Percentiles rank a stretch among this genome's conserved stretches.
Conservation (phyloP, 1,139 yeast genomes). For the Pneumocystis sp. region DNA sequence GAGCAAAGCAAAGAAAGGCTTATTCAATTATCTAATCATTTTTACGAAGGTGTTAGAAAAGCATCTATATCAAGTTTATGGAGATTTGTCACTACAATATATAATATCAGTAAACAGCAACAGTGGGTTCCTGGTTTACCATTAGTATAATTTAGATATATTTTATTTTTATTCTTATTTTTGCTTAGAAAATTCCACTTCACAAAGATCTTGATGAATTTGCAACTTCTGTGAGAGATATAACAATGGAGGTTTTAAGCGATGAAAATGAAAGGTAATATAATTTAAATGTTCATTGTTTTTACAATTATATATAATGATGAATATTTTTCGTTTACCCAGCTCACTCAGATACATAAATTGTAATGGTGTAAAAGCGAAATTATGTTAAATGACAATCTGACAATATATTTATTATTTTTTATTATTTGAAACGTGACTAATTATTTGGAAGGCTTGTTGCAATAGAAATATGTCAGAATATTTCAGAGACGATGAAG, state of each 20-base stretch:
- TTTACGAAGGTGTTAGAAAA: constrained; percentile 77
- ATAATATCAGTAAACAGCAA: constrained; percentile 29
- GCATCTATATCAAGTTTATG: constrained; percentile 71
- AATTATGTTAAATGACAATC: not conserved
- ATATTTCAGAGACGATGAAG: constrained; percentile 53
- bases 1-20: constrained; percentile 55
- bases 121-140: constrained; percentile 65
- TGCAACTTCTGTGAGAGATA: constrained; percentile 49
- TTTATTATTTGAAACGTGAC: not conserved
- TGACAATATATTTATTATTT: not conserved
- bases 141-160: constrained; percentile 43
- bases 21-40: constrained; percentile 62
- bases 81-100: constrained; percentile 65
- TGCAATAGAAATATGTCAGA: constrained; percentile 68
- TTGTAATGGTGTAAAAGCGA: constrained; percentile 5
- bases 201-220: constrained; percentile 36
- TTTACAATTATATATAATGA: not conserved
- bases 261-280: constrained; percentile 55
- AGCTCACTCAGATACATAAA: constrained; percentile 25
- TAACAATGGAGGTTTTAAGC: constrained; percentile 46
- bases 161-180: constrained; percentile 17
- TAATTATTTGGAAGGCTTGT: constrained; percentile 3
- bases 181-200: constrained; percentile 14
- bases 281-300: not conserved
- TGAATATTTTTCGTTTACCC: constrained; percentile 18